Evolutionary conservation across 345 rosid genomes (phyloP).

Genomic region (Brassica juncea): DNA sequence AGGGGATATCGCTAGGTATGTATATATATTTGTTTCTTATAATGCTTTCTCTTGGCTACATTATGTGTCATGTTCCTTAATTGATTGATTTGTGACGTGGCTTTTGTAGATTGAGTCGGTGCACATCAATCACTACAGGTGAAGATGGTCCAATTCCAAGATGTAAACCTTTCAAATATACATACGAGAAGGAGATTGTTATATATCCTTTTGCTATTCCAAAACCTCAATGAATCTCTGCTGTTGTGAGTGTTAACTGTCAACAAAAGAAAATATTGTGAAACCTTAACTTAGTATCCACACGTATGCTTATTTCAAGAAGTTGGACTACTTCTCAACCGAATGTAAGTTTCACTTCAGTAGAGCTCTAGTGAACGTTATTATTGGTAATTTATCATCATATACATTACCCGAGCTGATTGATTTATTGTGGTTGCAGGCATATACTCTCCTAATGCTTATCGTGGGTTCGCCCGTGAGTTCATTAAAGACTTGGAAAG

Average conservation of each 20-base stretch:
- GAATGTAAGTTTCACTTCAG: constrained; percentile 61
- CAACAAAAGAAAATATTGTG: constrained; percentile 6
- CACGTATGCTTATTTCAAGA: constrained; percentile 98
- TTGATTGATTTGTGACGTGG: neutral
- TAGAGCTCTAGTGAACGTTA: neutral
- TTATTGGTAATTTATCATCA: neutral
- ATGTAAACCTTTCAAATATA: constrained; percentile 94
- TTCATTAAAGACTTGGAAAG: constrained; percentile 96
- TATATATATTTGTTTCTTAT: neutral
- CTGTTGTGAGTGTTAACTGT: constrained; percentile 1
- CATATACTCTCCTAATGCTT: constrained; percentile 94
- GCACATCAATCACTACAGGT: constrained; percentile 86
- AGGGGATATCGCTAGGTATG: constrained; percentile 93
- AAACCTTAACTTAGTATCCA: constrained; percentile 53
- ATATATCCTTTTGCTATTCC: constrained; percentile 75
- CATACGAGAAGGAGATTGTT: constrained; percentile 95
- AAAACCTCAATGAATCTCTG: neutral
- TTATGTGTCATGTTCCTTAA: neutral
- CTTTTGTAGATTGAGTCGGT: constrained; percentile 70
- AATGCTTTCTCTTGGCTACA: neutral
- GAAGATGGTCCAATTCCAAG: constrained; percentile 97
- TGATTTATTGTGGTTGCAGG: constrained; percentile 47
- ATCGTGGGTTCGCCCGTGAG: constrained; percentile 95
- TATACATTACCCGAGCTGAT: neutral
- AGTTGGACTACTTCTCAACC: constrained; percentile 95